Conservation (phyloP, 2,329 filamentous ascomycete genomes). For the Zymoseptoria tritici region DNA sequence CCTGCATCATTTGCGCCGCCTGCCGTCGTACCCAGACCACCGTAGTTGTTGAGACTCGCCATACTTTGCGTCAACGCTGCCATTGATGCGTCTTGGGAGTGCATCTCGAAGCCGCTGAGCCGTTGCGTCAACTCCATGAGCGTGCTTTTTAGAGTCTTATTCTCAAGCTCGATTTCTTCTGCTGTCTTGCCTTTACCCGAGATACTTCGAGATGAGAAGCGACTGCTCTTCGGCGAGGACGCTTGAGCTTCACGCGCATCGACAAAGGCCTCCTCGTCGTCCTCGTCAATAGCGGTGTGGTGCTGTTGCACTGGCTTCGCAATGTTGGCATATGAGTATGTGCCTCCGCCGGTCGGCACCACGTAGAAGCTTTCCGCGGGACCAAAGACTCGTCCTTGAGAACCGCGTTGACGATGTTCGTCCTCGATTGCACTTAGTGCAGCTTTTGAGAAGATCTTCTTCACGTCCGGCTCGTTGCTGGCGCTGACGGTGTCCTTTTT, state of each 20-base stretch:
- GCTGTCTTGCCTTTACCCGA: slow-evolving; percentile 54
- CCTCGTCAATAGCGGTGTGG: slow-evolving; percentile 33
- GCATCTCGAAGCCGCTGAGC: slow-evolving; percentile 88
- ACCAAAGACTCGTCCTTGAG: slow-evolving; percentile 45
- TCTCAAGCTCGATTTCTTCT: slow-evolving; percentile 85
- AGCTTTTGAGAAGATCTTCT: slow-evolving; percentile 75
- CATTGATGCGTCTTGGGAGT: slow-evolving; percentile 66
- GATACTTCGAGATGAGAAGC: slow-evolving; percentile 33
- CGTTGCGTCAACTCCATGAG: slow-evolving; percentile 80
- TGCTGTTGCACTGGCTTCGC: slow-evolving; percentile 35
- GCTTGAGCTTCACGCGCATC: slow-evolving; percentile 66
- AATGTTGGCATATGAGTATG: slow-evolving; percentile 87
- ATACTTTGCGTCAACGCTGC: slow-evolving; percentile 80
- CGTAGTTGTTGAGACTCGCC: slow-evolving; percentile 37
- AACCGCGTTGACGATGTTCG: slow-evolving; percentile 42
- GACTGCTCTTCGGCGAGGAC: slow-evolving; percentile 30
- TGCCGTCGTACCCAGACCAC: slow-evolving; percentile 1
- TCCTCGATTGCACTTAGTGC: slow-evolving; percentile 72
- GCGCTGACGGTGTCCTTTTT: slow-evolving; percentile 26
- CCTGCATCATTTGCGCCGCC: slow-evolving; percentile 52
- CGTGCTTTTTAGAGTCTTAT: slow-evolving; percentile 73
- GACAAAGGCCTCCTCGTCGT: slow-evolving; percentile 78
- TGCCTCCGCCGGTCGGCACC: slow-evolving; percentile 84
- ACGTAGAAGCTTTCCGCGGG: slow-evolving; percentile 77
- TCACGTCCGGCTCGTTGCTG: slow-evolving; percentile 58